Base-by-base conservation (phyloP, 2,329 filamentous ascomycete species). In the Achaetomium macrosporum region DNA sequence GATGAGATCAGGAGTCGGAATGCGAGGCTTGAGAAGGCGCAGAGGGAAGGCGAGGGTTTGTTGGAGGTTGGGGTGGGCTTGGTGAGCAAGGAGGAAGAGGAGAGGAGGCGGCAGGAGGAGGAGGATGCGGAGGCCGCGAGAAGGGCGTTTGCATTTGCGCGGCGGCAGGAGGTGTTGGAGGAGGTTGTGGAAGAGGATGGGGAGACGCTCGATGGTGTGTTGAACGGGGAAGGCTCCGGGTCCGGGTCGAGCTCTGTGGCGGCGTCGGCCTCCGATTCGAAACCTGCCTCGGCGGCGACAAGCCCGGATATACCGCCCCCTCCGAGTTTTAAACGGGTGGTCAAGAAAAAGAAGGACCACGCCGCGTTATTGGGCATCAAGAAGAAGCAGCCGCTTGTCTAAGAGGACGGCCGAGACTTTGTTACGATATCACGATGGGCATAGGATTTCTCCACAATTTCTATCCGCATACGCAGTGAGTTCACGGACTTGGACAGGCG, bases 1-100 rank as follows among this genome's bases (percentile, higher is more conserved):
- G 93, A 99, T 69, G 91, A 96, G 72, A 96, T 99, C 53, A 78
- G 92, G 51, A 92, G 88, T 48, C 76, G 92, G 59, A 99, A 99
- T 71, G 93, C 93, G 8, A 78, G 90, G 58, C 83, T 93, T 46
- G 89, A 95, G 69, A 79, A 87, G 59, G 86, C 85, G 9, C 81
- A 83, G 51, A 82, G 83, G 64, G 84, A 89, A 55, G 83, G 82
- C 2, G 83, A 56, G 82, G 82, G 12, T 74, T 16, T 49, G 51
- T 9, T 82, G 3, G 82, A 85, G 52, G 71, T 75, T 11, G 67
- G 66, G 29, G 77, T 81, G 6, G 74, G 77, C 3, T 74, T 82
- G 1, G 73, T 77, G 50, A 66, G 73, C n/a, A 65, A 72, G 5
- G 75, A 76, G 43, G 83, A 86, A 46, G 76, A 81, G 43, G 83